Evolutionary conservation across 2,329 filamentous ascomycete species (phyloP).

Genomic region (Colletotrichum cereale): DNA sequence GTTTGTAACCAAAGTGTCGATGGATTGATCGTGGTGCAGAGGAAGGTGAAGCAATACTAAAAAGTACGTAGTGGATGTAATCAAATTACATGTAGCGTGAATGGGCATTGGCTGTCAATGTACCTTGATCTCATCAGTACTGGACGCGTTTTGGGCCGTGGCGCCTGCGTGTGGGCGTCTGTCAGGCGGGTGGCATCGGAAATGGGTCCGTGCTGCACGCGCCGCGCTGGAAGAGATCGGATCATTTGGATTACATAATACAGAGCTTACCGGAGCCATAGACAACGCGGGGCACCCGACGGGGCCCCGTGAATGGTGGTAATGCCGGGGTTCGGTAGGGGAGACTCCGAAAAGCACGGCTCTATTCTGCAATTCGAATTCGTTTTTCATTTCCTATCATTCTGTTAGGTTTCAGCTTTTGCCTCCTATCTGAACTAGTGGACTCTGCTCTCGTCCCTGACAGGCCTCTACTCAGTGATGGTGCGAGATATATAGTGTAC

Average conservation of each 20-base stretch:
- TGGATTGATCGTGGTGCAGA: not conserved
- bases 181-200: constrained; percentile 3
- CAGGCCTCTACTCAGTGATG: not conserved
- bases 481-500: not conserved
- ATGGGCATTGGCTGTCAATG: constrained; percentile 1
- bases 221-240: not conserved
- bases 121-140: constrained; percentile 6
- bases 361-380: not conserved
- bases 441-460: not conserved
- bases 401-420: not conserved
- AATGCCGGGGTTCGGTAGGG: not conserved
- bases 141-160: constrained; percentile 16
- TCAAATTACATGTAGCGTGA: not conserved
- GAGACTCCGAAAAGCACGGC: not conserved
- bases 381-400: not conserved
- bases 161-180: constrained; percentile 1
- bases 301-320: not conserved
- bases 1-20: not conserved
- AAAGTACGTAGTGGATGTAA: constrained; percentile 7
- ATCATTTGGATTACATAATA: not conserved
- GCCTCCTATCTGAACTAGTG: not conserved
- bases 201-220: not conserved
- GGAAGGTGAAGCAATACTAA: not conserved
- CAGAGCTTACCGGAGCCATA: not conserved
- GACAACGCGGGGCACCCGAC: not conserved